Evolutionary conservation across 2,329 filamentous ascomycete species (phyloP).

Genomic region (Parascedosporium putredinis): DNA sequence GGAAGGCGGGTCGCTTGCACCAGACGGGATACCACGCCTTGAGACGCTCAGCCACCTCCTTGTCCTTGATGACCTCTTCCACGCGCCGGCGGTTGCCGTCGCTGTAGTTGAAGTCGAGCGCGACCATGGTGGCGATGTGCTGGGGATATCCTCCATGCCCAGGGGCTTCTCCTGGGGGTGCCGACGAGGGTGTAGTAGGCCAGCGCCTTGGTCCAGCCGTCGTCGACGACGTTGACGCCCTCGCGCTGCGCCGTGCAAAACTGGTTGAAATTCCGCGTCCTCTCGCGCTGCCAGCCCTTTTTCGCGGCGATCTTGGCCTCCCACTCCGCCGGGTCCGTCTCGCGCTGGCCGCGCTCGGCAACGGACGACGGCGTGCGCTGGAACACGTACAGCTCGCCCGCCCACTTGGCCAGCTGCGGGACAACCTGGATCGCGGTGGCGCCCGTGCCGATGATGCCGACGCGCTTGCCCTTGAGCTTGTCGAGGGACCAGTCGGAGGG

Average conservation of each 20-base stretch:
- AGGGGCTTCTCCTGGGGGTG: constrained; percentile 13
- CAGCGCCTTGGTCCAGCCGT: constrained; percentile 35
- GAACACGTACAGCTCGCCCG: constrained; percentile 42
- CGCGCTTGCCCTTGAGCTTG: constrained; percentile 33
- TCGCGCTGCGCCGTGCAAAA: constrained; percentile 11
- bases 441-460: constrained; percentile 40
- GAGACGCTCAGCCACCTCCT: constrained; percentile 36
- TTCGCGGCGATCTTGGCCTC: constrained; percentile 19
- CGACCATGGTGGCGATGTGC: constrained; percentile 13
- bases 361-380: constrained; percentile 42
- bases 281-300: constrained; percentile 30
- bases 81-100: constrained; percentile 33
- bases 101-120: constrained; percentile 28
- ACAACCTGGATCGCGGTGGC: constrained; percentile 36
- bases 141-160: constrained; percentile 14
- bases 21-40: constrained; percentile 50
- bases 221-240: constrained; percentile 31
- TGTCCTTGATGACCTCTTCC: constrained; percentile 38
- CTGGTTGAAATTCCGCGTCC: constrained; percentile 15
- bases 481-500: constrained; percentile 26
- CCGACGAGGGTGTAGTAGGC: constrained; percentile 28
- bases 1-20: constrained; percentile 55
- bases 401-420: constrained; percentile 33
- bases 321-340: constrained; percentile 32
- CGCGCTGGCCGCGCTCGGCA: constrained; percentile 24